phyloP scores from a whole-genome alignment of 345 rosid species.

The Erucastrum elatum region DNA sequence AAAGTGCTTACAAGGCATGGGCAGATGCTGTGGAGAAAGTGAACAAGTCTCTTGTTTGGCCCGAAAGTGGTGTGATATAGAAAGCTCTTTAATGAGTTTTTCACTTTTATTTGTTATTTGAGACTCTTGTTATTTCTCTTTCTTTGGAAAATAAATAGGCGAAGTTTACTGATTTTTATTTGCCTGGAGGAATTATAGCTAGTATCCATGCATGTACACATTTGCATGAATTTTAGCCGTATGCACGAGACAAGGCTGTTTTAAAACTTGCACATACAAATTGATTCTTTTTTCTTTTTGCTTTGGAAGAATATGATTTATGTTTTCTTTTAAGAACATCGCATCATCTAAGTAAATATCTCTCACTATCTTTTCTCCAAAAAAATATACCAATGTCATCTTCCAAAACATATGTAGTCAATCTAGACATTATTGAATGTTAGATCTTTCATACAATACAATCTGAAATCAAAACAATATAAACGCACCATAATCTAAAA shows the following conservation, averaged over 20 bases:
- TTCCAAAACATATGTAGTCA: background rate
- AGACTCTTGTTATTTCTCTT: background rate
- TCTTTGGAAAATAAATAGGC: background rate
- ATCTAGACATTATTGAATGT: background rate
- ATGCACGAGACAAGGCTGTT: background rate
- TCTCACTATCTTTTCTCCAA: background rate
- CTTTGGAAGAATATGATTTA: background rate
- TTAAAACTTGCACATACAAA: background rate
- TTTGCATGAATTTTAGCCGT: background rate
- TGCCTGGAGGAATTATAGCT: background rate
- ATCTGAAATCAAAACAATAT: background rate
- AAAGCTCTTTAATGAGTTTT: conserved; percentile 34
- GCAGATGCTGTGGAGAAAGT: conserved; percentile 36
- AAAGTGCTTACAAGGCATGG: conserved; percentile 41
- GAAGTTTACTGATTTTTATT: background rate
- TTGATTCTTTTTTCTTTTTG: background rate
- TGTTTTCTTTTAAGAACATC: background rate
- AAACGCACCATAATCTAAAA: background rate
- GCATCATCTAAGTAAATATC: background rate
- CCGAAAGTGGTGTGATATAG: conserved; percentile 33
- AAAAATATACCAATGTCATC: background rate
- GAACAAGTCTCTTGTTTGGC: conserved; percentile 37
- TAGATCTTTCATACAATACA: background rate
- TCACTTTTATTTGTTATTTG: conserved; percentile 4
- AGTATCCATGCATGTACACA: conserved; percentile 11